Conservation (phyloP, 1,284 basidiomycete species). For the Fomitopsis pinicola region DNA sequence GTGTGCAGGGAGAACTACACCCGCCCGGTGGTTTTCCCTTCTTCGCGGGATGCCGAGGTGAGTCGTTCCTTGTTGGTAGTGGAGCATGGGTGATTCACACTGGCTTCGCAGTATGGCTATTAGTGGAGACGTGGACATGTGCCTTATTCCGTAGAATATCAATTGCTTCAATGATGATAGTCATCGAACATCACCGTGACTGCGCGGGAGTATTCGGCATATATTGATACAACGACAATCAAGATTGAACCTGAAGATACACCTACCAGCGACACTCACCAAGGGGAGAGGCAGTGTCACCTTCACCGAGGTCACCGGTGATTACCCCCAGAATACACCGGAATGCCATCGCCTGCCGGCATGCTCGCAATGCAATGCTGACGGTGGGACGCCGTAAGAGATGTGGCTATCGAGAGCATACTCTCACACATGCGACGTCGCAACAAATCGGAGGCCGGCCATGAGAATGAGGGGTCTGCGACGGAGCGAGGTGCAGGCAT, state of each 20-base stretch:
- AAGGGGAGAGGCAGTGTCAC: not conserved
- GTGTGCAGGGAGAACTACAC: conserved; percentile 21
- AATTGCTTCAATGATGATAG: not conserved
- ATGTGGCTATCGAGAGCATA: not conserved
- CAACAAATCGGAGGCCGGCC: not conserved
- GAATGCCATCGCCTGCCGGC: not conserved
- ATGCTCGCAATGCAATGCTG: not conserved
- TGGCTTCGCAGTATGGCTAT: not conserved
- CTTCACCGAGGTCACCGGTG: not conserved
- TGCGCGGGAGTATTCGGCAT: not conserved
- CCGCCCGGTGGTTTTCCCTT: conserved; percentile 22
- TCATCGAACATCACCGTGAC: not conserved
- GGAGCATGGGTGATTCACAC: not conserved
- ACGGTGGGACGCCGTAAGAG: not conserved
- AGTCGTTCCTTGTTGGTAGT: conserved; percentile 7
- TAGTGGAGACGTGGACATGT: not conserved
- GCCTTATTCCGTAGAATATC: not conserved
- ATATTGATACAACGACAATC: not conserved
- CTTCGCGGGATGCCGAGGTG: conserved; percentile 21
- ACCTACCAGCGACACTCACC: too few relatives aligned
- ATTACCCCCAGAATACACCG: not conserved
- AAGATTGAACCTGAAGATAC: too few relatives aligned
- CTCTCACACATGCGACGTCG: not conserved
- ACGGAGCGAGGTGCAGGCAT: not conserved
- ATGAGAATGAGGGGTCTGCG: not conserved